Evolutionary conservation across 805 yeast genomes (phyloP).

Genomic region (Saturnispora zaruensis): DNA sequence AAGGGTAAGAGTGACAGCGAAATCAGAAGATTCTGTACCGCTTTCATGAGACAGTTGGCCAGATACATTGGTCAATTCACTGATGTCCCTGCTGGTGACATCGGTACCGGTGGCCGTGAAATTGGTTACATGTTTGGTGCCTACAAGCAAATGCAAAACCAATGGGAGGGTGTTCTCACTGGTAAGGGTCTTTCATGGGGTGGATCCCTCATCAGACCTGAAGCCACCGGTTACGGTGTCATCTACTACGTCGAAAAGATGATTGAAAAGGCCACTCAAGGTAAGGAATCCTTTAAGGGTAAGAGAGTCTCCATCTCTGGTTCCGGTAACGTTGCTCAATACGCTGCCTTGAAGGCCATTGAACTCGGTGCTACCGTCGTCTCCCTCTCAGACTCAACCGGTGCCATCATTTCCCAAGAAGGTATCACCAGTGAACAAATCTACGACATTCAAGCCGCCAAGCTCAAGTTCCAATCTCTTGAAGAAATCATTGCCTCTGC

Average conservation of each 20-base stretch:
- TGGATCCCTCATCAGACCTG: constrained; percentile 98
- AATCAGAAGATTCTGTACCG: constrained; percentile 92
- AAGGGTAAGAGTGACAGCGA: constrained; percentile 89
- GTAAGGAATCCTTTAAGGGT: constrained; percentile 84
- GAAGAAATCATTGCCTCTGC: constrained; percentile 54
- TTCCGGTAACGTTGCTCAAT: constrained; percentile 98
- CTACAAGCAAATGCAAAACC: constrained; percentile 82
- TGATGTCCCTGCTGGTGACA: constrained; percentile 99
- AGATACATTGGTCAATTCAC: constrained; percentile 96
- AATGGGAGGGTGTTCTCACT: constrained; percentile 94
- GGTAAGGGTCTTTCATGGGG: constrained; percentile 99
- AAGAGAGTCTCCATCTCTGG: constrained; percentile 96
- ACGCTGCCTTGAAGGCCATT: constrained; percentile 93
- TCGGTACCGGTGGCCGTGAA: constrained; percentile 97
- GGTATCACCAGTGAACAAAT: constrained; percentile 86
- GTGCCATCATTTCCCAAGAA: constrained; percentile 65
- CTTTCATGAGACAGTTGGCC: constrained; percentile 92
- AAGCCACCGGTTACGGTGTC: constrained; percentile 98
- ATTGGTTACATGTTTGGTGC: constrained; percentile 95
- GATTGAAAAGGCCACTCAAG: constrained; percentile 87
- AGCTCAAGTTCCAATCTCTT: constrained; percentile 68
- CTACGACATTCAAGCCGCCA: constrained; percentile 65
- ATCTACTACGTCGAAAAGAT: constrained; percentile 96
- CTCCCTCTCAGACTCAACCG: constrained; percentile 91
- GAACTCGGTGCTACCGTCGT: constrained; percentile 96